Conservation (phyloP, 306 rosid species). For the Quercus mongolica region DNA sequence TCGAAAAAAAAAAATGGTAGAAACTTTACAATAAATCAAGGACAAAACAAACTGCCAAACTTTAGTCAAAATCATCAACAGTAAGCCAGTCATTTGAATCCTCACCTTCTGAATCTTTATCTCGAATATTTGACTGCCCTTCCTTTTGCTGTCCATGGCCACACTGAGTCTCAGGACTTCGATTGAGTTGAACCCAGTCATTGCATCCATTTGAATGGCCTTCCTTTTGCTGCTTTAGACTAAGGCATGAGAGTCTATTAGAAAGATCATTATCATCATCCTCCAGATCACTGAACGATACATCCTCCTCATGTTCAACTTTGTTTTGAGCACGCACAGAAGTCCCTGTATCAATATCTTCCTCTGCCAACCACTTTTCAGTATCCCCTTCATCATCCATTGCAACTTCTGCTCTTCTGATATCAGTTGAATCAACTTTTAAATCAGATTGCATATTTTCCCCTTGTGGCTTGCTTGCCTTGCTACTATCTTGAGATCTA, state of each 20-base stretch:
- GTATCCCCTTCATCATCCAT: conserved; percentile 37
- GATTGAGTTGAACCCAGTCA: conserved; percentile 80
- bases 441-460: conserved; percentile 22
- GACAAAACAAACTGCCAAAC: conserved; percentile 8
- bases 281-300: conserved; percentile 85
- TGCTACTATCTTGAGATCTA: conserved; percentile 28
- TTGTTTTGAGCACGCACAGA: conserved; percentile 33
- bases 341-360: conserved; percentile 37
- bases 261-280: conserved; percentile 50
- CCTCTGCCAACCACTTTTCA: conserved; percentile 48
- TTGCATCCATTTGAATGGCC: conserved; percentile 34
- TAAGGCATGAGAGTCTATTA: conserved; percentile 32
- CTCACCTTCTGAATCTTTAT: conserved; percentile 74
- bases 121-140: conserved; percentile 23
- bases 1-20: neutral
- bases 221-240: too few relatives aligned
- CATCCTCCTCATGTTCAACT: conserved; percentile 43
- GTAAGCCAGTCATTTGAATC: conserved; percentile 80
- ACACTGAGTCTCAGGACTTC: conserved; percentile 23
- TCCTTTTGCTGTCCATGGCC: conserved; percentile 29
- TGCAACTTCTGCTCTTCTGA: conserved; percentile 34
- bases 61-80: conserved; percentile 64
- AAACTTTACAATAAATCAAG: conserved; percentile 42
- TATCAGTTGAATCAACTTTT: conserved; percentile 28
- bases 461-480: conserved; percentile 27